Conservation (phyloP, 805 yeast species). For the Candida gorgasii region DNA sequence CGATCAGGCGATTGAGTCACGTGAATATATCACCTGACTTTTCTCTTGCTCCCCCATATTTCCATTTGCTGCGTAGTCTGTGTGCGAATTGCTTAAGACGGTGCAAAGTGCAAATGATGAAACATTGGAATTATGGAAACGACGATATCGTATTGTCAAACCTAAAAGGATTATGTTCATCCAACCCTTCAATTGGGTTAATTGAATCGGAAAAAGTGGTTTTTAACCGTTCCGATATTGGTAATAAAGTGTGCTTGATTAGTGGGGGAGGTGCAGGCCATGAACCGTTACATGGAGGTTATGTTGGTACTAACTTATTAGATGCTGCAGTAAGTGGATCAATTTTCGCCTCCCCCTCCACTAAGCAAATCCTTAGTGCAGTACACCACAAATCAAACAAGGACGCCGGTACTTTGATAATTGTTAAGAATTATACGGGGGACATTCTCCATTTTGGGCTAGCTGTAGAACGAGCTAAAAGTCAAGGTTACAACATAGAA, state of each 20-base stretch:
- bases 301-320: conserved; percentile 78
- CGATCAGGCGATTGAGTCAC: neutral
- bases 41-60: no score
- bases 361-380: conserved; percentile 78
- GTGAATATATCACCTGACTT: neutral
- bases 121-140: conserved; percentile 52
- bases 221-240: conserved; percentile 37
- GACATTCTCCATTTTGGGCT: conserved; percentile 91
- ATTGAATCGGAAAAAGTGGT: conserved; percentile 61
- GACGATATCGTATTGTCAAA: conserved; percentile 50
- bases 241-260: conserved; percentile 65
- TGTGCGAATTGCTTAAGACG: neutral
- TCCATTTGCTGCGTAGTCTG: no score
- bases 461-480: conserved; percentile 85
- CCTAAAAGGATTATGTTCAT: conserved; percentile 51
- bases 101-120: neutral
- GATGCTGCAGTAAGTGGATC: conserved; percentile 90
- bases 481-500: conserved; percentile 70
- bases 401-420: conserved; percentile 66
- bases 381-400: conserved; percentile 56
- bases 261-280: conserved; percentile 98
- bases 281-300: conserved; percentile 92
- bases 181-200: conserved; percentile 55
- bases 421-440: conserved; percentile 93
- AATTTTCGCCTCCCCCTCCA: conserved; percentile 94